Conservation (phyloP, 2,329 filamentous ascomycete species). For the Trichoderma lentiforme region DNA sequence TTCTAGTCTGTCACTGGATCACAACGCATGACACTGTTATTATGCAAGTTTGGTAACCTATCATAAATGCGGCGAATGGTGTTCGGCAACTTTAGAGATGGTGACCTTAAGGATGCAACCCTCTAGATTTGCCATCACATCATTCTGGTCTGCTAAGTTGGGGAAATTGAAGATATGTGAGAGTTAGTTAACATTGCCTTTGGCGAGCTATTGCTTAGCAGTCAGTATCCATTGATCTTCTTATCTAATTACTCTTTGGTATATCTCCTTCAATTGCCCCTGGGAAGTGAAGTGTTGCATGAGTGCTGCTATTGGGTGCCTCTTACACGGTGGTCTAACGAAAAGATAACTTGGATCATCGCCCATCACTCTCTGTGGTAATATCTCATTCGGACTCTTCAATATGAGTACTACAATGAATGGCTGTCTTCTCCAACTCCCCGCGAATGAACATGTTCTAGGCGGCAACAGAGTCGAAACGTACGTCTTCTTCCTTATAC, state of each 20-base stretch:
- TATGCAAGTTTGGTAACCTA: not conserved
- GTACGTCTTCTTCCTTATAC: not conserved
- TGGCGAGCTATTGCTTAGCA: not conserved
- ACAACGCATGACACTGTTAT: not conserved
- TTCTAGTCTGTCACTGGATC: not conserved
- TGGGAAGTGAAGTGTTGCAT: conserved; percentile 52
- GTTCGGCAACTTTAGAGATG: no score
- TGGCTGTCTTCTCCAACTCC: conserved; percentile 34
- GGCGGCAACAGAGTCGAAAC: not conserved
- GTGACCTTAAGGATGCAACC: not conserved
- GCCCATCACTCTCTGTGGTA: conserved; percentile 35
- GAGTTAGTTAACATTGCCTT: not conserved
- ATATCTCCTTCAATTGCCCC: conserved; percentile 43
- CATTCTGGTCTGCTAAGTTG: not conserved
- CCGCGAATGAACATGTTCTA: not conserved
- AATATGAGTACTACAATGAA: conserved; percentile 43
- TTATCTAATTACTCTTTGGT: not conserved
- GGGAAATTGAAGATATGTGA: not conserved
- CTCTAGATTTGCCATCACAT: not conserved
- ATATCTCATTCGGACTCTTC: conserved; percentile 25
- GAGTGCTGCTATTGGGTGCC: conserved; percentile 23
- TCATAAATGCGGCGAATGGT: no score
- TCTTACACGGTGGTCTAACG: not conserved
- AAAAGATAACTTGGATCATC: not conserved
- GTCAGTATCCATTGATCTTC: not conserved